Base-by-base conservation (phyloP, 1,284 basidiomycete species). In the Anthracocystis panici-leucophaei region DNA sequence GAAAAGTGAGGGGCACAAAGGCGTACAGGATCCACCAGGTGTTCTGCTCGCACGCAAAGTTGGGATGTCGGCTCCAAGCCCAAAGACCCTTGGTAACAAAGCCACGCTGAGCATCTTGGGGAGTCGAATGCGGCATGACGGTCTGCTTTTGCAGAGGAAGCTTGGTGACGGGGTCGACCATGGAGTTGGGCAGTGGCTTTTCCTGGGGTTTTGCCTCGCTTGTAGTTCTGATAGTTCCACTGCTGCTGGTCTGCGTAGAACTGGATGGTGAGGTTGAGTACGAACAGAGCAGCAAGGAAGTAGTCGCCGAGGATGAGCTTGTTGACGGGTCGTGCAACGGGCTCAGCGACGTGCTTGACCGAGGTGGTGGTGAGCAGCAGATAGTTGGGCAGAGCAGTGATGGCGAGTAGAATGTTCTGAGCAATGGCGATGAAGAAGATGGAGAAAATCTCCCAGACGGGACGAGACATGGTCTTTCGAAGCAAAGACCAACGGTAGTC, bases 401-500 rank as follows among this genome's bases (percentile, higher is more conserved):
- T 84, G 61, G 94, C 88, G 21, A 97, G 89, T 21, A 98, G 89
- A 27, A 92, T 84, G 80, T 94, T 95, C 84, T 95, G 94, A 9
- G 87, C 90, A 63, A 88, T 87, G 11, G 93, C 89, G 62, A 97
- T 92, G 86, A 95, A 96, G 25, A 89, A 88, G 35, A 97, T 84
- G 85, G 95, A 95, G 60, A 91, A 82, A 38, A 96, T 72, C 74
- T 93, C 91, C 88, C 95, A 97, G 18, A 92, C 82, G 87, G 89
- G 90, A 3, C 87, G 74, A 2, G 91, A 90, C 23, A 97, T 84
- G 59, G 90, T 88, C 56, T 87, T 85, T 41, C 93, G 90, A 12
- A 97, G 88, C 52, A 93, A 86, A 3, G 88, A 90, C 92, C 95
- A 97, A 31, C 95, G 91, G 83, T 98, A 97, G 85, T 97, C 95